Conservation (phyloP, 108 stramenopile species). For the Cyclotella sp. region DNA sequence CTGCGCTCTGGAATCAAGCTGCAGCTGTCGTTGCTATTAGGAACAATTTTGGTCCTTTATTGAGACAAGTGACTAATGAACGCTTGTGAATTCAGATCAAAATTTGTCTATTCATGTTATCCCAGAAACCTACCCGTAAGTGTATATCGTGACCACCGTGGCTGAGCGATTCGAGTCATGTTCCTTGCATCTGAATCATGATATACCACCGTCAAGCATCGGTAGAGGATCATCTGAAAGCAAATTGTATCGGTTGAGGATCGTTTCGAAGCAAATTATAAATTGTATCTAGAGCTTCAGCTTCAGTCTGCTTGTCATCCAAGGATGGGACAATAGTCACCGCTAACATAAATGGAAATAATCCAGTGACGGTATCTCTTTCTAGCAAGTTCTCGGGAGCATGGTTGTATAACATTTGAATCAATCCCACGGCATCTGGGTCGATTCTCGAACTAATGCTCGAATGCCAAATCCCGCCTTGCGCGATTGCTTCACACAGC, state of each 20-base stretch:
- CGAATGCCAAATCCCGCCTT: conserved; percentile 28
- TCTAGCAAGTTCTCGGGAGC: conserved; percentile 19
- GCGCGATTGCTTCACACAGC: conserved; percentile 25
- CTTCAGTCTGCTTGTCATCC: background rate
- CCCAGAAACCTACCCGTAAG: too few species aligned
- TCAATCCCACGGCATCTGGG: background rate
- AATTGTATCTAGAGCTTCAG: conserved; percentile 22
- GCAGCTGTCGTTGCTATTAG: too few species aligned
- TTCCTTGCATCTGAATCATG: too few species aligned
- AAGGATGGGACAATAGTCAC: conserved; percentile 31
- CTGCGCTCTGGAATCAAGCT: too few species aligned
- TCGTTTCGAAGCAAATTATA: conserved; percentile 36
- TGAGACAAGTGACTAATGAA: too few species aligned
- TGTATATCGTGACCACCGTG: too few species aligned
- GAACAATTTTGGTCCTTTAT: too few species aligned
- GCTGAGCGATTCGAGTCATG: too few species aligned
- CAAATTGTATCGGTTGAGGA: conserved; percentile 39
- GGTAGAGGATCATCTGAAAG: too few species aligned
- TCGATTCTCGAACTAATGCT: background rate
- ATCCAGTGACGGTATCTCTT: conserved; percentile 52
- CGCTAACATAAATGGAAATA: conserved; percentile 78
- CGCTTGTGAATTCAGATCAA: too few species aligned
- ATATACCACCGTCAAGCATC: too few species aligned
- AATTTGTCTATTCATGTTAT: too few species aligned
- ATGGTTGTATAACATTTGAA: conserved; percentile 26